Evolutionary conservation across 2,329 filamentous ascomycete species (phyloP).

Genomic region (Dryadomyces quercus-mongolicae): DNA sequence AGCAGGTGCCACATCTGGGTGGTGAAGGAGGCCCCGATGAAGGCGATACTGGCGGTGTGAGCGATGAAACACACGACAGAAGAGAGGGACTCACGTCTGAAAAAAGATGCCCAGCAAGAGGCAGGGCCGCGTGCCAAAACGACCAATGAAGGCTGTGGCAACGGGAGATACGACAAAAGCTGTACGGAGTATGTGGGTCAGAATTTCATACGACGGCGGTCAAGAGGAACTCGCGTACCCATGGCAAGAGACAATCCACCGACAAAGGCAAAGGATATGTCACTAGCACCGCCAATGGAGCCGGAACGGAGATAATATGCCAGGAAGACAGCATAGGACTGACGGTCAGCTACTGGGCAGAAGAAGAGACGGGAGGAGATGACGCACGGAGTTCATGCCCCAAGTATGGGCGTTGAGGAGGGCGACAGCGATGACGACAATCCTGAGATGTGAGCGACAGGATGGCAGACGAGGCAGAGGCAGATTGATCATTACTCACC

Average conservation of each 20-base stretch:
- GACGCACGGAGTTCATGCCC: slow-evolving; percentile 54
- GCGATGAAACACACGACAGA: background rate
- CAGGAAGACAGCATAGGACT: slow-evolving; percentile 46
- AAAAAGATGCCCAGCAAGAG: slow-evolving; percentile 53
- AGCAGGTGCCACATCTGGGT: slow-evolving; percentile 63
- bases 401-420: slow-evolving; percentile 60
- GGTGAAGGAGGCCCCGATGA: slow-evolving; percentile 61
- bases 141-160: slow-evolving; percentile 47
- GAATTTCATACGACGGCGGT: background rate
- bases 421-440: slow-evolving; percentile 40
- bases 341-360: background rate
- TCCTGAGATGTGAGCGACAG: slow-evolving; percentile 18
- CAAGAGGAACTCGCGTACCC: slow-evolving; percentile 18
- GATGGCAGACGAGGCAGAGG: background rate
- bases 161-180: slow-evolving; percentile 43
- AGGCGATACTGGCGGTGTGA: slow-evolving; percentile 27
- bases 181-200: no score
- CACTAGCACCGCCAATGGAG: slow-evolving; percentile 49
- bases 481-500: slow-evolving; percentile 22
- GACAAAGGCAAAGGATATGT: slow-evolving; percentile 65
- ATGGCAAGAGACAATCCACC: slow-evolving; percentile 56
- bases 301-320: slow-evolving; percentile 44
- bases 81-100: slow-evolving; percentile 31
- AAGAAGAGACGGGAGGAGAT: background rate
- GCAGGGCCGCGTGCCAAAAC: slow-evolving; percentile 50